These are phyloP conservation scores for Jackrogersella multiformis DNA, from an alignment of 495 filamentous ascomycete species.

Conservation along the genomic window DNA sequence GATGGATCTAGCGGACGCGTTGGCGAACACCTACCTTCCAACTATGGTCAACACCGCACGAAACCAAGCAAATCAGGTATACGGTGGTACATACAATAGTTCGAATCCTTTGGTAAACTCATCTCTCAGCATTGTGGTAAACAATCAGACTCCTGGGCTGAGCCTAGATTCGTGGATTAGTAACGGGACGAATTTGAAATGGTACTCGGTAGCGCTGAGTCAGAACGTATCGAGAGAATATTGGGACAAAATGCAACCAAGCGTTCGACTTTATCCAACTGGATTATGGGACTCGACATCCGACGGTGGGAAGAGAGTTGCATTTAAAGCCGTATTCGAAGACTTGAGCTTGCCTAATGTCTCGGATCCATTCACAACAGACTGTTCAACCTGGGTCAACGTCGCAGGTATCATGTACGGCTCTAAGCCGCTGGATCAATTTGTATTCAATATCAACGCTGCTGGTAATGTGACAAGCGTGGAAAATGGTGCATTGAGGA, in stretches of 20 bases:
- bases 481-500: slow-evolving; percentile 52
- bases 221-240: slow-evolving; percentile 42
- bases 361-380: slow-evolving; percentile 45
- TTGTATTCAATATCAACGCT: slow-evolving; percentile 54
- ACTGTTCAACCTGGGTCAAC: slow-evolving; percentile 53
- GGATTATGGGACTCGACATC: slow-evolving; percentile 44
- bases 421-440: slow-evolving; percentile 51
- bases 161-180: slow-evolving; percentile 57
- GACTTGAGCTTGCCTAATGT: slow-evolving; percentile 40
- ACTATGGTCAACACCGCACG: slow-evolving; percentile 49
- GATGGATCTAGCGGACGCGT: slow-evolving; percentile 49
- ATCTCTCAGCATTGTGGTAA: slow-evolving; percentile 52
- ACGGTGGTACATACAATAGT: slow-evolving; percentile 51
- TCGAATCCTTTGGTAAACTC: slow-evolving; percentile 46
- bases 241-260: slow-evolving; percentile 35
- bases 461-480: slow-evolving; percentile 48
- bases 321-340: slow-evolving; percentile 57
- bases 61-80: slow-evolving; percentile 48
- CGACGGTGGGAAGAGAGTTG: slow-evolving; percentile 48
- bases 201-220: slow-evolving; percentile 45
- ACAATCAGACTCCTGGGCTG: slow-evolving; percentile 52
- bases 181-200: slow-evolving; percentile 58
- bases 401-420: slow-evolving; percentile 51
- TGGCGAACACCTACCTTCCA: slow-evolving; percentile 50
- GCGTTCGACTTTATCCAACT: slow-evolving; percentile 55